These are phyloP conservation scores for Pythium apleroticum DNA, from an alignment of 352 stramenopile species.

Conservation along the genomic window DNA sequence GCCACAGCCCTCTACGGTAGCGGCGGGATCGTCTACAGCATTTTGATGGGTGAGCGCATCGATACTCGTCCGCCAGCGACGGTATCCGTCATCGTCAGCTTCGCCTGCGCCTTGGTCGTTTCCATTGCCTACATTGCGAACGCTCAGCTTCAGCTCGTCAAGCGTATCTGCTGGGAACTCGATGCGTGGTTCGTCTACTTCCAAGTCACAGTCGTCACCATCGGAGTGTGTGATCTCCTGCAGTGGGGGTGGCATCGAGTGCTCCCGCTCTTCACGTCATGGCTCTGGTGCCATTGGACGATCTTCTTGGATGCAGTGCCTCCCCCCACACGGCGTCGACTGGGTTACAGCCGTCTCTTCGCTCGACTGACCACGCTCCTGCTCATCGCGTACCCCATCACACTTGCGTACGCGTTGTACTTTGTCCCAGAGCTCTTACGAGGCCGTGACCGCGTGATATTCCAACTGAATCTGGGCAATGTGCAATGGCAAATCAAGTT, in stretches of 20 bases:
- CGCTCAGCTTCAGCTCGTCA: conserved; percentile 1
- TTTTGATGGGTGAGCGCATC: not conserved
- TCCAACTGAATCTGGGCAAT: not conserved
- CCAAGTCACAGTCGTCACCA: conserved; percentile 1
- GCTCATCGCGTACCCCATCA: not conserved
- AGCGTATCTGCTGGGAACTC: not conserved
- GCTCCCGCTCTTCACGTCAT: not conserved
- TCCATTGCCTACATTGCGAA: not conserved
- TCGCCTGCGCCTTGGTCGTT: not conserved
- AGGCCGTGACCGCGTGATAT: not conserved
- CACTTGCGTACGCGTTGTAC: conserved; percentile 4
- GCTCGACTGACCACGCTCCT: not conserved
- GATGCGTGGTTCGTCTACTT: conserved; percentile 13
- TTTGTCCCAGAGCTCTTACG: not conserved
- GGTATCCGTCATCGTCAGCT: not conserved
- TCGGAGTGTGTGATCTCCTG: conserved; percentile 4
- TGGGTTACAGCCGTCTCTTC: not conserved
- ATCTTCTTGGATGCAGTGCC: conserved; percentile 6
- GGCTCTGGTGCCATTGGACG: conserved; percentile 15
- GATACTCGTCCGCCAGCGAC: not conserved
- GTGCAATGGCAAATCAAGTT: not conserved
- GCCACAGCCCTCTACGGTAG: not conserved
- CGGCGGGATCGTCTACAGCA: not conserved
- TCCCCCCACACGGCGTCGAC: not conserved
- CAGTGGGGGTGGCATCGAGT: not conserved